Conservation (phyloP, 1,139 yeast genomes). For the Tardiomyces digboiensis region DNA sequence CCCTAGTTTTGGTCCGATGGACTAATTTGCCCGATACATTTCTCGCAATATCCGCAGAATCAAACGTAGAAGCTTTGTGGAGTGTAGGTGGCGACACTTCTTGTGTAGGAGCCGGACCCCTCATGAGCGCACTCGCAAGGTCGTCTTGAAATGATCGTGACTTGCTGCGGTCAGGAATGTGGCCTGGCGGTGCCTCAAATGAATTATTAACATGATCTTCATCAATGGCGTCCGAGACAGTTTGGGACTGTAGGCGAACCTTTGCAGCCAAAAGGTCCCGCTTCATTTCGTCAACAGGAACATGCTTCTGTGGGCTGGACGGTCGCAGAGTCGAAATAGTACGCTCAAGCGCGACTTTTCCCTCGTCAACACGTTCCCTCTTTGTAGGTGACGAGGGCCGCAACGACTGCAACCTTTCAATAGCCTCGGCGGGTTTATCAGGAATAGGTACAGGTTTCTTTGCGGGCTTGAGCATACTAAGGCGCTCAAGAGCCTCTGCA, state of each 20-base stretch:
- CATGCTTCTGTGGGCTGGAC: neutral
- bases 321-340: neutral
- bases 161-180: neutral
- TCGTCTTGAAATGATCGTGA: neutral
- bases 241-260: neutral
- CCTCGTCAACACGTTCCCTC: neutral
- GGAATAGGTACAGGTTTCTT: neutral
- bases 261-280: neutral
- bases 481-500: neutral
- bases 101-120: neutral
- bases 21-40: neutral
- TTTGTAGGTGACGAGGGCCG: neutral
- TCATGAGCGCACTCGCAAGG: neutral
- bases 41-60: neutral
- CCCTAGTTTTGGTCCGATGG: neutral
- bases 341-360: neutral
- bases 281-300: neutral
- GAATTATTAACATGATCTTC: neutral
- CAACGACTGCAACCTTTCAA: neutral
- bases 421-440: neutral
- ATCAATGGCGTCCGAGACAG: neutral
- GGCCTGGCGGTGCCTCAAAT: neutral
- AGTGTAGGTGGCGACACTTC: neutral
- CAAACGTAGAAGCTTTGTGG: neutral
- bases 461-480: neutral